These are phyloP conservation scores for Shiraia bambusicola DNA, from an alignment of 2,329 filamentous ascomycete species.

Conservation along the genomic window DNA sequence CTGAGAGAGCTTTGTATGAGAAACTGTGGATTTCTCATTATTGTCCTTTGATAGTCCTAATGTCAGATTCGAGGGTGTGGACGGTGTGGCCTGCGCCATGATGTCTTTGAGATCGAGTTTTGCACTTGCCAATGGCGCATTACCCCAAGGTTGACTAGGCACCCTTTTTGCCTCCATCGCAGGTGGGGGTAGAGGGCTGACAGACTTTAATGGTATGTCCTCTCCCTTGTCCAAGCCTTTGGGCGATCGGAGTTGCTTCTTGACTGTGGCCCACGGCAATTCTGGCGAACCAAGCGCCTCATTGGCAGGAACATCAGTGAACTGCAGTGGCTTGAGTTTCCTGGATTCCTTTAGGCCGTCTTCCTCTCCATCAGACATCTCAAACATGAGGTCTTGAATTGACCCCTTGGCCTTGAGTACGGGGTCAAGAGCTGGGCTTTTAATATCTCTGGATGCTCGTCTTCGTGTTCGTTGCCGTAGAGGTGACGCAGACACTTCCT, in stretches of 20 bases:
- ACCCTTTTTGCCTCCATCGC: conserved; percentile 24
- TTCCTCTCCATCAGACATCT: conserved; percentile 80
- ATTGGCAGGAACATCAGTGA: conserved; percentile 10
- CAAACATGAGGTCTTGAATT: conserved; percentile 78
- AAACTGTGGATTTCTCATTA: conserved; percentile 38
- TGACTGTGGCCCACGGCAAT: conserved; percentile 25
- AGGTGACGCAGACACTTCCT: conserved; percentile 59
- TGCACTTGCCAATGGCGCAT: conserved; percentile 55
- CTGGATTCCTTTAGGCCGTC: conserved; percentile 11
- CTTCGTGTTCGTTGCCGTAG: conserved; percentile 47
- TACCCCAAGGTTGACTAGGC: conserved; percentile 54
- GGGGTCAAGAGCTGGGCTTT: conserved; percentile 66
- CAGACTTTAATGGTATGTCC: conserved; percentile 21
- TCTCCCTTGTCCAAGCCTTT: conserved; percentile 9
- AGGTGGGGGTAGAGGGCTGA: conserved; percentile 24
- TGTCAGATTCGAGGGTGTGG: conserved; percentile 55
- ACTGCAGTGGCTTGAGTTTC: conserved; percentile 28
- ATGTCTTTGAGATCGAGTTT: conserved; percentile 77
- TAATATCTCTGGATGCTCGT: conserved; percentile 49
- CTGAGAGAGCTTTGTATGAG: conserved; percentile 72
- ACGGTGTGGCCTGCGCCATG: conserved; percentile 62
- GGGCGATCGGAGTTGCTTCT: conserved; percentile 19
- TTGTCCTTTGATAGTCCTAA: conserved; percentile 53
- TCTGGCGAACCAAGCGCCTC: conserved; percentile 26
- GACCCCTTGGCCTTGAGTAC: conserved; percentile 68